phyloP scores from a whole-genome alignment of 345 rosid species.

The Brassica juncea region DNA sequence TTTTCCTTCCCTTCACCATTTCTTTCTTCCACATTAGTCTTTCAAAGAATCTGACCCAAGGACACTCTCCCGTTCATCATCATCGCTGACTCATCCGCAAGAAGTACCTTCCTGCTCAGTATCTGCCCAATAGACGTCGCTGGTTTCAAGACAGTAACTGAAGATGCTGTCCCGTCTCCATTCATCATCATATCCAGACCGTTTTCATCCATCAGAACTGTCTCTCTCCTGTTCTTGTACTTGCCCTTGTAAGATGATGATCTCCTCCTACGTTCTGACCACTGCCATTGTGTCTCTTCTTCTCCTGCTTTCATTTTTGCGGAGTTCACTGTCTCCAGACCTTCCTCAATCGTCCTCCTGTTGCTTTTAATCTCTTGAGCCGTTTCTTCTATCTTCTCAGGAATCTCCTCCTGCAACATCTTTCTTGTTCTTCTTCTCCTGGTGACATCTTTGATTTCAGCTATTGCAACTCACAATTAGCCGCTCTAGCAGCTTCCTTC shows the following conservation, averaged over 20 bases:
- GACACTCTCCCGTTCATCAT: constrained; percentile 60
- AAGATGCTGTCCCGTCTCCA: constrained; percentile 22
- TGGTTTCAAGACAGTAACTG: constrained; percentile 58
- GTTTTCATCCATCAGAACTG: constrained; percentile 30
- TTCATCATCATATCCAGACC: constrained; percentile 33
- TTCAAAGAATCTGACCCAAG: constrained; percentile 76
- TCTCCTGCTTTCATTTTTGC: constrained; percentile 59
- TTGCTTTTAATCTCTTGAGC: constrained; percentile 68
- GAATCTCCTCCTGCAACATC: constrained; percentile 46
- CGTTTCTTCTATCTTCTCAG: constrained; percentile 70
- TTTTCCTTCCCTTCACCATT: constrained; percentile 17
- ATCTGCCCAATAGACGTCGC: constrained; percentile 87
- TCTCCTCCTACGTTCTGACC: constrained; percentile 45
- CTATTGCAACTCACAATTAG: constrained; percentile 80
- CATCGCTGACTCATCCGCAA: constrained; percentile 58
- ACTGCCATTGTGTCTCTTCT: constrained; percentile 61
- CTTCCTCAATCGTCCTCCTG: constrained; percentile 75
- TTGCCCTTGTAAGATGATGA: constrained; percentile 51
- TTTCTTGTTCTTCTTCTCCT: constrained; percentile 32
- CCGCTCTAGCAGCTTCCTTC: constrained; percentile 90
- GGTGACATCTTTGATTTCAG: constrained; percentile 63
- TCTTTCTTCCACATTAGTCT: constrained; percentile 41
- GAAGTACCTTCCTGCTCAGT: constrained; percentile 77
- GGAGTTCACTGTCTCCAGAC: constrained; percentile 57
- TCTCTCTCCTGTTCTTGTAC: constrained; percentile 65